Percentiles rank a stretch among this genome's conserved stretches.
These are phyloP conservation scores for Chytriomyces hyalinus DNA, from an alignment of 192 early-diverging fungal genomes.

Conservation along the genomic window DNA sequence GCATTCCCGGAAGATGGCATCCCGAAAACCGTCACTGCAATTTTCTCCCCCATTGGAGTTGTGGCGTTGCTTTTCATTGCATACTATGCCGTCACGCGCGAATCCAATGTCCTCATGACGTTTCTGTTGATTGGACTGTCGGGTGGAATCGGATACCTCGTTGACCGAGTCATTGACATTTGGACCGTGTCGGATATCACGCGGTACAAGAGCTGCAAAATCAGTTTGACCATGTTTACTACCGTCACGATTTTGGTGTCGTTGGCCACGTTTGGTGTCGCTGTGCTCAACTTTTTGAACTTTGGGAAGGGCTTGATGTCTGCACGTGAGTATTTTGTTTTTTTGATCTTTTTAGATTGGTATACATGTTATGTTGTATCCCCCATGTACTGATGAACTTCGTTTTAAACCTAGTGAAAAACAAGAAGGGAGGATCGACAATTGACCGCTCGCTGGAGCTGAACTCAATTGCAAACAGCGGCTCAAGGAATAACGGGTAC, in stretches of 20 bases:
- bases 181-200: conserved; percentile 41
- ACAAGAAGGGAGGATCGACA: too few species aligned
- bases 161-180: conserved; percentile 72
- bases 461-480: too few species aligned
- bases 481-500: too few species aligned
- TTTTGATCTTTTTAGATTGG: neutral
- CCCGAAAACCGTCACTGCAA: conserved; percentile 23
- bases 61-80: conserved; percentile 66
- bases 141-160: conserved; percentile 70
- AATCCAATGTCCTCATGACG: conserved; percentile 65
- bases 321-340: conserved; percentile 54
- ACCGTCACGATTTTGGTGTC: conserved; percentile 52
- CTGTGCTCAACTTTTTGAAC: conserved; percentile 62
- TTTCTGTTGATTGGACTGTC: conserved; percentile 65
- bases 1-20: conserved; percentile 46
- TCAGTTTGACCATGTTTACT: conserved; percentile 75
- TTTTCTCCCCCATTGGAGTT: conserved; percentile 62
- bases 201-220: conserved; percentile 57
- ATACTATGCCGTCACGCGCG: conserved; percentile 66
- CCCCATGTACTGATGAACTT: too few species aligned
- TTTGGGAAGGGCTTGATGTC: conserved; percentile 71
- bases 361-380: too few species aligned
- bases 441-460: too few species aligned
- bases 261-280: conserved; percentile 61
- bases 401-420: too few species aligned